A percentile compares a stretch with the other conserved stretches of the same genome.
Evolutionary conservation across 495 filamentous ascomycete genomes (phyloP).

Genomic region (Durotheca rogersii): DNA sequence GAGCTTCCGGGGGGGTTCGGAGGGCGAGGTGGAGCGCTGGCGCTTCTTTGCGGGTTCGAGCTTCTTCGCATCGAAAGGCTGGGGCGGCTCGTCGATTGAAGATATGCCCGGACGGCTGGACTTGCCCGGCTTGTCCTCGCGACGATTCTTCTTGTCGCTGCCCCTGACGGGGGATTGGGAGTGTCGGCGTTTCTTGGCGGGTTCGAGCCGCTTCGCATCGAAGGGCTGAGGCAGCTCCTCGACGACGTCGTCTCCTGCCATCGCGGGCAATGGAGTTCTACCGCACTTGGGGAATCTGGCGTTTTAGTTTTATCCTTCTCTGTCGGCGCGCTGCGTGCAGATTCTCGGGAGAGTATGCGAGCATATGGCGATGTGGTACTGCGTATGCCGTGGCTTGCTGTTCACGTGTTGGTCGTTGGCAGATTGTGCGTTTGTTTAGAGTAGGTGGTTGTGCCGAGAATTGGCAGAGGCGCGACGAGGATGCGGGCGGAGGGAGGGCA

Average conservation of each 20-base stretch:
- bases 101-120: constrained; percentile 7
- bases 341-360: no score
- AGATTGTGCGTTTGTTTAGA: background rate
- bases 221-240: constrained; percentile 41
- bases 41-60: constrained; percentile 56
- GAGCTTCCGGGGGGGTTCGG: constrained; percentile 62
- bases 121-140: constrained; percentile 11
- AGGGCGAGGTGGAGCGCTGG: constrained; percentile 43
- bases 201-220: constrained; percentile 43
- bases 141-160: constrained; percentile 11
- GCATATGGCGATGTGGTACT: no score
- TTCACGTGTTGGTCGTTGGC: background rate
- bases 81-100: constrained; percentile 48
- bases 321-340: background rate
- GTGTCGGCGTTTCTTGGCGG: constrained; percentile 38
- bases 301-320: constrained; percentile 3
- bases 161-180: constrained; percentile 17
- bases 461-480: background rate
- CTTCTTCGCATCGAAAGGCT: constrained; percentile 58
- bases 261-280: constrained; percentile 12
- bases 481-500: background rate
- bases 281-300: no score
- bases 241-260: constrained; percentile 30
- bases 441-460: no score
- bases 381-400: no score